A percentile compares a stretch with the other conserved stretches of the same genome.
Conservation (phyloP, 352 stramenopile genomes). For the Aphanomyces astaci region DNA sequence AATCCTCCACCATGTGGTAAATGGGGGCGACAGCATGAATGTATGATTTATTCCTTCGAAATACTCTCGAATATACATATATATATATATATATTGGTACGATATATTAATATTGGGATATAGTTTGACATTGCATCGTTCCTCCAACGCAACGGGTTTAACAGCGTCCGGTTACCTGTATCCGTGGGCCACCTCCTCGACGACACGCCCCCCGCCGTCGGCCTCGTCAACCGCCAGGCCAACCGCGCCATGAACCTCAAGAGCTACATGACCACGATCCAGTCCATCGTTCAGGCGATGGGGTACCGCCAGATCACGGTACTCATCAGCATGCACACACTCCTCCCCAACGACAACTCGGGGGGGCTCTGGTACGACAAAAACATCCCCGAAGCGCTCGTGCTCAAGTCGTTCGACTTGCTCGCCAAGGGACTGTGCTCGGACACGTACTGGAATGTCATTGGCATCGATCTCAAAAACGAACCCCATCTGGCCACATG, state of each 20-base stretch:
- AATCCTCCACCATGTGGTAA: too few species aligned
- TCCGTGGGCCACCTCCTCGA: conserved; percentile 60
- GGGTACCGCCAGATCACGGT: conserved; percentile 66
- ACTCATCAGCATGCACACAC: conserved; percentile 62
- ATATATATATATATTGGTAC: too few species aligned
- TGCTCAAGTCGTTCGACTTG: conserved; percentile 46
- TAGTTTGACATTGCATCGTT: conserved; percentile 74
- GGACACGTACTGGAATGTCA: conserved; percentile 69
- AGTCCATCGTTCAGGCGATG: conserved; percentile 61
- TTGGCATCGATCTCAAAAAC: conserved; percentile 77
- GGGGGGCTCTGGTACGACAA: conserved; percentile 61
- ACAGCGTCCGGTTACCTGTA: conserved; percentile 57
- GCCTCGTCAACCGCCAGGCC: conserved; percentile 54
- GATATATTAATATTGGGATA: neutral
- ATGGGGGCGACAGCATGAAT: too few species aligned
- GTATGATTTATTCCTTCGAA: too few species aligned
- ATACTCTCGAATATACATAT: too few species aligned
- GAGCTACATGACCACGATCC: conserved; percentile 57
- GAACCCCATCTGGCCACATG: conserved; percentile 58
- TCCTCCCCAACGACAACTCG: conserved; percentile 41
- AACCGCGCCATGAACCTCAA: conserved; percentile 70
- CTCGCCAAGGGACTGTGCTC: conserved; percentile 55
- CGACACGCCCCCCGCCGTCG: conserved; percentile 48
- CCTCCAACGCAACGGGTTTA: conserved; percentile 76
- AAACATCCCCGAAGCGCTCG: conserved; percentile 41